These are phyloP conservation scores for Mycotypha africana DNA, from an alignment of 371 early-diverging fungal genomes.

Conservation along the genomic window DNA sequence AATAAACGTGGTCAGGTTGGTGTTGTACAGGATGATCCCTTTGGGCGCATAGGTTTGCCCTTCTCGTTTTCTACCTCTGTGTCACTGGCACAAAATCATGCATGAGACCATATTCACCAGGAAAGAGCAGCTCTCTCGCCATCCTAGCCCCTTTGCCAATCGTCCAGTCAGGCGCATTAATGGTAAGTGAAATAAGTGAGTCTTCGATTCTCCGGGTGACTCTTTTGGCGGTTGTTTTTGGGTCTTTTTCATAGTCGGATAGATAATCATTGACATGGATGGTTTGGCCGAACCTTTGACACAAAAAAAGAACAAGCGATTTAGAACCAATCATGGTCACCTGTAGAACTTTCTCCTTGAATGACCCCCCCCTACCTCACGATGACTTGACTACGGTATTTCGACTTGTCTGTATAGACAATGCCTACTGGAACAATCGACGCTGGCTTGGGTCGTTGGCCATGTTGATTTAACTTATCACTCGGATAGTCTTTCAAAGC, in stretches of 20 bases:
- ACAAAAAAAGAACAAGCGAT: too few relatives aligned
- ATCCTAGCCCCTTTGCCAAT: conserved; percentile 13
- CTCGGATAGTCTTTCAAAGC: conserved; percentile 6
- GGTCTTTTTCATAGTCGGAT: conserved; percentile 15
- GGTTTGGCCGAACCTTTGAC: conserved; percentile 21
- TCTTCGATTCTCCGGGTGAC: conserved; percentile 17
- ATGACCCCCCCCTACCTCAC: too few relatives aligned
- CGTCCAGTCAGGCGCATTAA: conserved; percentile 18
- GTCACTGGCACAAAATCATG: conserved; percentile 18
- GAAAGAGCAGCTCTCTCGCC: conserved; percentile 20
- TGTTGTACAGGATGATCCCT: too few relatives aligned
- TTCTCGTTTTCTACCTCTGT: conserved; percentile 13
- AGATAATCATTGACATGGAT: conserved; percentile 17
- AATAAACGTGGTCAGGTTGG: too few relatives aligned
- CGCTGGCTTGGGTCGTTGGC: neutral
- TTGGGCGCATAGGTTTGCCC: too few relatives aligned
- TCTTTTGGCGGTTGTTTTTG: conserved; percentile 15
- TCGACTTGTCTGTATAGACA: conserved; percentile 52
- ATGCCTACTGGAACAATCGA: conserved; percentile 51
- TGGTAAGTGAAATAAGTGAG: conserved; percentile 6
- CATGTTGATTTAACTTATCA: neutral
- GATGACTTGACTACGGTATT: conserved; percentile 49
- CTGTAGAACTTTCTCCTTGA: too few relatives aligned
- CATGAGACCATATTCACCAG: conserved; percentile 8
- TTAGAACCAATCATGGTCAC: too few relatives aligned